Conservation (phyloP, 805 yeast species). For the Spathaspora girioi region DNA sequence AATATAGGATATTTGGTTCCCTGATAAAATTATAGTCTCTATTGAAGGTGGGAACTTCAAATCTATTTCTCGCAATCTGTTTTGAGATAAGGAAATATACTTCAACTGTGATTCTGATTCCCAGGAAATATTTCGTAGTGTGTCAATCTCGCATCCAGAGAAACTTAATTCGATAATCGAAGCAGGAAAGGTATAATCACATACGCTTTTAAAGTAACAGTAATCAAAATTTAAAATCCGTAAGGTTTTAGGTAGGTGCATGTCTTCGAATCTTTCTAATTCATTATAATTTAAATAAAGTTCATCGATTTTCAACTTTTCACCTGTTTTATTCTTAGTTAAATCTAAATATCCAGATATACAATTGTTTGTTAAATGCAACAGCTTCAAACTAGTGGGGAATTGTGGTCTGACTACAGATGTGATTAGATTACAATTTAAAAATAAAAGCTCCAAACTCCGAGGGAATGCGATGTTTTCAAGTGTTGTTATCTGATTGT, state of each 20-base stretch:
- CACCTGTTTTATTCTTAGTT: conserved; percentile 9
- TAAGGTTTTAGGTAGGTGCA: conserved; percentile 11
- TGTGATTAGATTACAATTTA: conserved; percentile 15
- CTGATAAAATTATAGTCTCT: conserved; percentile 8
- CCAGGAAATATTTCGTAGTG: conserved; percentile 10
- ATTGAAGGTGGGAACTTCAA: conserved; percentile 9
- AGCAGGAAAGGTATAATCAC: conserved; percentile 8
- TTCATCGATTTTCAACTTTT: conserved; percentile 8
- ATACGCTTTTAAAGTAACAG: conserved; percentile 9
- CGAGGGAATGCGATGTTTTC: conserved; percentile 14
- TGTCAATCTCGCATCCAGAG: conserved; percentile 13
- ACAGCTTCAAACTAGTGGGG: conserved; percentile 9
- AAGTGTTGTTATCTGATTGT: conserved; percentile 13
- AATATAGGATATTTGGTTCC: conserved; percentile 9
- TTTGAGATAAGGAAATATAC: conserved; percentile 12
- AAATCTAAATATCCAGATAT: conserved; percentile 12
- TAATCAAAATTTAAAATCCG: conserved; percentile 15
- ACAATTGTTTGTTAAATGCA: conserved; percentile 18
- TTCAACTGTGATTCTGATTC: conserved; percentile 7
- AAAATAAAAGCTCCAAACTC: conserved; percentile 11
- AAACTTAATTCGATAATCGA: conserved; percentile 14
- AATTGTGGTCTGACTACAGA: conserved; percentile 7
- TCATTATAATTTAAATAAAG: conserved; percentile 14
- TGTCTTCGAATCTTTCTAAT: conserved; percentile 9
- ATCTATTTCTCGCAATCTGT: conserved; percentile 5